A percentile compares a stretch with the other conserved stretches of the same genome.
Conservation (phyloP, 176 grass and related monocot genomes). For the Rhipidocladum racemiflorum region DNA sequence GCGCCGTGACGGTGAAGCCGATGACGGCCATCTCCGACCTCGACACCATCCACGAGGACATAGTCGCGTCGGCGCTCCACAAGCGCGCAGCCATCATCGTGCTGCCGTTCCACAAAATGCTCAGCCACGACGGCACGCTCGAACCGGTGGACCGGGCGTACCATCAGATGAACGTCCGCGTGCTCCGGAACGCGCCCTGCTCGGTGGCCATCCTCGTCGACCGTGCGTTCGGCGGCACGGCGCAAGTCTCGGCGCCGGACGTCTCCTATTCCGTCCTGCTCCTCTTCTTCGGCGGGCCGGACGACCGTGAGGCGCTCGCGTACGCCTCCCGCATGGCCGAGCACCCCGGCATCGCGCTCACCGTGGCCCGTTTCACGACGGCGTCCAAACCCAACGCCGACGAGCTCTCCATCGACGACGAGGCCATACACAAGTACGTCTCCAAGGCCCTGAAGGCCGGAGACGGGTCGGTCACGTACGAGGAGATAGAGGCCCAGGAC, state of each 20-base stretch:
- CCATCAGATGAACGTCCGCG: constrained; percentile 39
- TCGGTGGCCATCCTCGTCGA: constrained; percentile 53
- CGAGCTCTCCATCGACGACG: constrained; percentile 23
- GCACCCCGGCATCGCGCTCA: constrained; percentile 53
- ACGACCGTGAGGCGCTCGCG: constrained; percentile 71
- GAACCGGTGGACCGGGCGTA: constrained; percentile 38
- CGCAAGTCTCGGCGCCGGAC: constrained; percentile 38
- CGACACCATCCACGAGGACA: constrained; percentile 59
- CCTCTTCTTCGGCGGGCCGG: constrained; percentile 74
- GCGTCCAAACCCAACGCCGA: neutral
- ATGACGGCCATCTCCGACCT: constrained; percentile 68
- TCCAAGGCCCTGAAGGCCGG: neutral
- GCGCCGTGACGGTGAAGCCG: constrained; percentile 39
- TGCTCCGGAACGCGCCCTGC: constrained; percentile 44
- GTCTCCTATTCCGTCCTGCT: constrained; percentile 45
- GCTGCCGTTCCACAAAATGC: constrained; percentile 62
- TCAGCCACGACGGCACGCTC: constrained; percentile 37
- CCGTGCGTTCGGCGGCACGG: constrained; percentile 46
- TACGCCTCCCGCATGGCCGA: constrained; percentile 52
- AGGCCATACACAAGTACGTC: constrained; percentile 24
- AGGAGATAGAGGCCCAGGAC: constrained; percentile 23
- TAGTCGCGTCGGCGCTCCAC: constrained; percentile 27
- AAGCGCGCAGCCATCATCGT: constrained; percentile 50
- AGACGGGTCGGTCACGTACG: constrained; percentile 33
- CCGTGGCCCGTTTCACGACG: constrained; percentile 35